These are phyloP conservation scores for Vitis hybrid DNA, from an alignment of 177 flowering plant genomes.

Conservation along the genomic window DNA sequence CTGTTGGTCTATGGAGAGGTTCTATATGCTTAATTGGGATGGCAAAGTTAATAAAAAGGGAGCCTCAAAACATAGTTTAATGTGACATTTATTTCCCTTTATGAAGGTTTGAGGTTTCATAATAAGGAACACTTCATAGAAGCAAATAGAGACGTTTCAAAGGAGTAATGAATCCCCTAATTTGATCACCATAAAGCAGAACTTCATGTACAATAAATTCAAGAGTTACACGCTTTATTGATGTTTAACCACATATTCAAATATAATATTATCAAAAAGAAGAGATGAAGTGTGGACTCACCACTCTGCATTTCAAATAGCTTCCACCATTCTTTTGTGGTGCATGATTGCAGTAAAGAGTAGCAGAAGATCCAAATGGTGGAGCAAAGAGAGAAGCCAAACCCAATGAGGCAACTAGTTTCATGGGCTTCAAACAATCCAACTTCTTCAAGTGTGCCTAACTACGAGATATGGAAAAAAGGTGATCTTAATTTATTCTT, in stretches of 20 bases:
- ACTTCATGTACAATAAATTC: background rate
- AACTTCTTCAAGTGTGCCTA: too few relatives aligned
- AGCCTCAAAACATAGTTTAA: background rate
- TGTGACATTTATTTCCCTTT: background rate
- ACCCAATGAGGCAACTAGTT: too few relatives aligned
- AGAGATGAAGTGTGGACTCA: background rate
- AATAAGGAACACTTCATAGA: background rate
- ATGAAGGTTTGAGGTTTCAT: background rate
- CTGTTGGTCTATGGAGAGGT: background rate
- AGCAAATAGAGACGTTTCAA: background rate
- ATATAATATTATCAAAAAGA: background rate
- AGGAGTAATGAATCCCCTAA: background rate
- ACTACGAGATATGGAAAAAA: too few relatives aligned
- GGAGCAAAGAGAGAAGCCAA: too few relatives aligned
- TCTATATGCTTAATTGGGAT: background rate
- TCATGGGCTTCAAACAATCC: too few relatives aligned
- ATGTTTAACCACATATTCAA: background rate
- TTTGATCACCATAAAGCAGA: background rate
- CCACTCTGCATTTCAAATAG: too few relatives aligned
- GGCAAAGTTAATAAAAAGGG: too few relatives aligned
- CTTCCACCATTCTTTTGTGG: too few relatives aligned
- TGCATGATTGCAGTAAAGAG: too few relatives aligned
- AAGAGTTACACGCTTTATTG: background rate
- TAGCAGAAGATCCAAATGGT: too few relatives aligned
- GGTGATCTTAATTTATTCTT: too few relatives aligned